Percentiles rank a stretch among this genome's conserved stretches.
phyloP scores from a whole-genome alignment of 345 rosid species.

The Raphanus raphanistrum region DNA sequence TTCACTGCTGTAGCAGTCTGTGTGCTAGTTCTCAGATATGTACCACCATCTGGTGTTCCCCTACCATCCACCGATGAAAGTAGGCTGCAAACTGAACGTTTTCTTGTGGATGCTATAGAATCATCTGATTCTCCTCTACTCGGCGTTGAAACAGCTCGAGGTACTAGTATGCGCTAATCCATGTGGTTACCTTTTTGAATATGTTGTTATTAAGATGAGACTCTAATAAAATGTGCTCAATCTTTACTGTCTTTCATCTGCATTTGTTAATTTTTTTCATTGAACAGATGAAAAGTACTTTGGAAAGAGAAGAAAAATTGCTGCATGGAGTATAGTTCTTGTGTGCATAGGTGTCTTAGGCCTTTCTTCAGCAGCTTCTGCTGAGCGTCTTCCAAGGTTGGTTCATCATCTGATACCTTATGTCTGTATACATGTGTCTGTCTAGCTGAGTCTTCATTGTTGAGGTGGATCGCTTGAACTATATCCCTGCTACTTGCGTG shows the following conservation, averaged over 20 bases:
- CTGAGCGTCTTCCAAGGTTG: slow-evolving; percentile 55
- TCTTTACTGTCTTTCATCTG: slow-evolving; percentile 8
- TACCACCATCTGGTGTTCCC: slow-evolving; percentile 62
- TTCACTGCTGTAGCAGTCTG: slow-evolving; percentile 66
- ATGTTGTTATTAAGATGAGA: slow-evolving; percentile 1
- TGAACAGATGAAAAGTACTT: slow-evolving; percentile 45
- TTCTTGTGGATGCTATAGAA: slow-evolving; percentile 33
- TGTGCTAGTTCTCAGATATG: slow-evolving; percentile 63
- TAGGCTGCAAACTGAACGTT: slow-evolving; percentile 30
- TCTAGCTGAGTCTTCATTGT: not conserved
- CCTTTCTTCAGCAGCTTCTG: slow-evolving; percentile 57
- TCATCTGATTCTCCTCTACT: slow-evolving; percentile 43
- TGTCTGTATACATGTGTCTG: not conserved
- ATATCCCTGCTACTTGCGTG: no score
- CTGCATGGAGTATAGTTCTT: slow-evolving; percentile 58
- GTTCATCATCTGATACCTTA: slow-evolving; percentile 15
- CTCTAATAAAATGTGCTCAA: not conserved
- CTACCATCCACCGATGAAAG: slow-evolving; percentile 37
- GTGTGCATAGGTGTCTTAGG: slow-evolving; percentile 54
- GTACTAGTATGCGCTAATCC: slow-evolving; percentile 33
- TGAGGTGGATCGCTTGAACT: no score
- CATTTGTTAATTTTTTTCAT: not conserved
- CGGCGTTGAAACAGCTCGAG: slow-evolving; percentile 40
- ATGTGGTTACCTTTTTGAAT: not conserved
- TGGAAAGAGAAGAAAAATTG: slow-evolving; percentile 53